Base-by-base conservation (phyloP, 176 grass and related monocot species). In the Rhynchospora tenuis region DNA sequence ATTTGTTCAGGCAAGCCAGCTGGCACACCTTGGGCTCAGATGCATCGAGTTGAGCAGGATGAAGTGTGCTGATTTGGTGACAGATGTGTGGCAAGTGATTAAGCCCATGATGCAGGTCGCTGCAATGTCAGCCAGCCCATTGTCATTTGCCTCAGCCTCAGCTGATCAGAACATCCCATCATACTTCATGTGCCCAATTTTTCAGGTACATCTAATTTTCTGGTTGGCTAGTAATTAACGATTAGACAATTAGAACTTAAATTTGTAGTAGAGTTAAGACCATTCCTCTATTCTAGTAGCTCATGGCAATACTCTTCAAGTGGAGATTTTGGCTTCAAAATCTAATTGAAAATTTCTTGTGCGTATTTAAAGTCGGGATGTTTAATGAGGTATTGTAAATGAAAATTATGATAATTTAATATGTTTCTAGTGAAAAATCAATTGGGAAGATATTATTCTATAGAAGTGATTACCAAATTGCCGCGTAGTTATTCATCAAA, bases 171-270 rank as follows among this genome's bases (percentile, higher is more conserved):
- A 8, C 42, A 73, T 72, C 44, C 94, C 91, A 1, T 90, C 85
- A 46, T 90, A 93, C 86, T 94, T 97, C 55, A 27, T 97, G 28
- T 97, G 91, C 31, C 91, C 91, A 12, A 92, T 94, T 81, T 86
- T 87, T 43, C 90, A 94, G 94, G 94, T 96, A 79, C 52, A 47
- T 45, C 31, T 78, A 27, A 28, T 54, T 52, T 54, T 11, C 11
- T 52, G 5, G 33, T 38, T 38, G 33, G 33, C 2, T 38, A 38
- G 33, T 38, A 38, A 38, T 4, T 33, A 38, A 4, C 33, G 33
- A 38, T 38, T 38, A 38, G 33, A 38, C 33, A 38, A 38, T 38
- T 38, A 38, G 33, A 38, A 38, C 33, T 38, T 38, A 1, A 38
- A 38, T 38, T 12, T 75, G 51, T 12, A 16, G 65, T 29, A 65